A percentile compares a stretch with the other conserved stretches of the same genome.
Evolutionary conservation across 1,284 basidiomycete species (phyloP).

Genomic region (Microbotryum lychnidis-dioicae): DNA sequence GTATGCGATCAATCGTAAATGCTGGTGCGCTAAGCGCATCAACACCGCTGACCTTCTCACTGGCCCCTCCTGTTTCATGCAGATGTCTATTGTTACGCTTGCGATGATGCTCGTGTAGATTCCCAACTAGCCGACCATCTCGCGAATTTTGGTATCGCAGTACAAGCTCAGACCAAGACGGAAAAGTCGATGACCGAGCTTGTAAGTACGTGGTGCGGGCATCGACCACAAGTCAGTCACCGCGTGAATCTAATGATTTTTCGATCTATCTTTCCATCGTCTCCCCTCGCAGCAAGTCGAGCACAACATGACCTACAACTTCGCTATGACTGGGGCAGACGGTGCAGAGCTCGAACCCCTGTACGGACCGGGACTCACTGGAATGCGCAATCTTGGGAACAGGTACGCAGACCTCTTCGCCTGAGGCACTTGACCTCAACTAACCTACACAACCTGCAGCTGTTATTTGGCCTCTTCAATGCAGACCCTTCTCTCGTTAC

Average conservation of each 20-base stretch:
- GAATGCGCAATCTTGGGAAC: constrained; percentile 87
- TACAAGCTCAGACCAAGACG: constrained; percentile 76
- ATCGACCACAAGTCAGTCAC: constrained; percentile 29
- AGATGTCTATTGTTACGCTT: constrained; percentile 93
- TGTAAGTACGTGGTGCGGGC: constrained; percentile 42
- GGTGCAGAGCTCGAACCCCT: constrained; percentile 80
- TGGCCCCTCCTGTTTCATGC: neutral
- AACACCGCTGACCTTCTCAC: neutral
- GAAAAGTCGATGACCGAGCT: constrained; percentile 97
- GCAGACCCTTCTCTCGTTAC: constrained; percentile 76
- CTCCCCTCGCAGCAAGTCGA: constrained; percentile 69
- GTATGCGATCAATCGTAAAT: constrained; percentile 43
- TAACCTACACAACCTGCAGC: constrained; percentile 43
- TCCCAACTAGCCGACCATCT: constrained; percentile 70
- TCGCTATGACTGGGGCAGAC: constrained; percentile 82
- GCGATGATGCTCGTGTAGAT: constrained; percentile 79
- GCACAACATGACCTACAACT: constrained; percentile 91
- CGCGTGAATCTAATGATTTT: neutral
- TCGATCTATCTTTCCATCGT: neutral
- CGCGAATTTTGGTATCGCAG: constrained; percentile 75
- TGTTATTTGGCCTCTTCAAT: constrained; percentile 96
- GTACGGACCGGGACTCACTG: constrained; percentile 82
- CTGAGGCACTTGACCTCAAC: too few relatives aligned
- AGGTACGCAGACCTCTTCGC: constrained; percentile 47
- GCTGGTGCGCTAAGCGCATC: too few relatives aligned